phyloP scores from a whole-genome alignment of 257 asterid genomes.

The Anisodus acutangulus region DNA sequence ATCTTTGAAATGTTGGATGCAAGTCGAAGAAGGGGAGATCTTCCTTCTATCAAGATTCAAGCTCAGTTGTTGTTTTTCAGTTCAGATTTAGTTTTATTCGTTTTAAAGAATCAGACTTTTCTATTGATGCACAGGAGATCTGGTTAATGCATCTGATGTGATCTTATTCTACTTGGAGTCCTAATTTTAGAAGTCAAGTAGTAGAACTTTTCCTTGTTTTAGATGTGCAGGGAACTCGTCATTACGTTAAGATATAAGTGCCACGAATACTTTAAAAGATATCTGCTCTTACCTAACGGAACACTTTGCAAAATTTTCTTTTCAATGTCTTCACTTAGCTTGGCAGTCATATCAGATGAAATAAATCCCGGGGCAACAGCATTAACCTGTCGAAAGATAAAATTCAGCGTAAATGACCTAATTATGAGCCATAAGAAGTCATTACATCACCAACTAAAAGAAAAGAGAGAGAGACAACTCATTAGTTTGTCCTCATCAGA shows the following conservation, averaged over 20 bases:
- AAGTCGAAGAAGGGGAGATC: slow-evolving; percentile 2
- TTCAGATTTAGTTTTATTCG: background rate
- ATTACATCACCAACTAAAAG: background rate
- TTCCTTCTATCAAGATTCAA: background rate
- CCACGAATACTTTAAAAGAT: background rate
- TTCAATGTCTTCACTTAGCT: slow-evolving; percentile 79
- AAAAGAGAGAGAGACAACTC: background rate
- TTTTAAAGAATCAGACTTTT: background rate
- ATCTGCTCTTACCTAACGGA: slow-evolving; percentile 71
- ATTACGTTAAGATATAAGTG: background rate
- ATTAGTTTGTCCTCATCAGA: slow-evolving; percentile 3
- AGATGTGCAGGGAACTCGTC: slow-evolving; percentile 5
- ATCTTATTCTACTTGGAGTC: background rate
- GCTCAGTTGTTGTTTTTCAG: background rate
- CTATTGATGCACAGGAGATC: background rate
- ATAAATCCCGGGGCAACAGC: slow-evolving; percentile 99
- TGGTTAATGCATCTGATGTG: background rate
- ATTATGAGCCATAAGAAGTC: background rate
- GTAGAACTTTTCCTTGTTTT: background rate
- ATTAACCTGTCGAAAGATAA: slow-evolving; percentile 63
- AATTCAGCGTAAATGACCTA: background rate
- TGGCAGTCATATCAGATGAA: slow-evolving; percentile 91
- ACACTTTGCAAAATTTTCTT: slow-evolving; percentile 77
- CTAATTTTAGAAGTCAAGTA: background rate
- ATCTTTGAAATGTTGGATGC: slow-evolving; percentile 7